Conservation (phyloP, 805 yeast species). For the Sungouiella blattae region DNA sequence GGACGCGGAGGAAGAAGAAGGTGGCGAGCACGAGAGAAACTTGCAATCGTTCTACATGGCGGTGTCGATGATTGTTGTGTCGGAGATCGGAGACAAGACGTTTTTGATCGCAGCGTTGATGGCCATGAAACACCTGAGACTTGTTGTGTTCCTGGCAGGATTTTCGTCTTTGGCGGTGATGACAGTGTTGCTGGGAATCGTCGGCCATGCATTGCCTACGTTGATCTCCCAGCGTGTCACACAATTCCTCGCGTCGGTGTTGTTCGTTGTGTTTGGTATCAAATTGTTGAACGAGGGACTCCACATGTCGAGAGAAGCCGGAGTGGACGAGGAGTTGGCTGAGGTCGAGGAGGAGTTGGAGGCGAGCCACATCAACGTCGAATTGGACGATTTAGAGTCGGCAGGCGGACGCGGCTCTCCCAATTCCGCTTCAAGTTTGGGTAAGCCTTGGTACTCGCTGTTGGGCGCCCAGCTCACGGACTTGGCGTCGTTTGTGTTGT, state of each 20-base stretch:
- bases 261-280: slow-evolving; percentile 81
- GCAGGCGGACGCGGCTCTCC: slow-evolving; percentile 34
- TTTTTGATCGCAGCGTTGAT: slow-evolving; percentile 93
- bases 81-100: slow-evolving; percentile 97
- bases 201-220: slow-evolving; percentile 88
- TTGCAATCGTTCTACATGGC: slow-evolving; percentile 67
- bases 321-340: slow-evolving; percentile 92
- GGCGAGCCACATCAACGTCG: slow-evolving; percentile 50
- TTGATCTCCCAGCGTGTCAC: slow-evolving; percentile 78
- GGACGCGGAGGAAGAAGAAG: neutral
- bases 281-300: slow-evolving; percentile 77
- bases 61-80: slow-evolving; percentile 85
- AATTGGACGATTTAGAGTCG: slow-evolving; percentile 53
- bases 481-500: slow-evolving; percentile 60
- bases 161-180: slow-evolving; percentile 80
- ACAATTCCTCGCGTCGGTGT: slow-evolving; percentile 72
- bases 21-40: slow-evolving; percentile 4
- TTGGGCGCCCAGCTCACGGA: slow-evolving; percentile 44
- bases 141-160: slow-evolving; percentile 85
- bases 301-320: slow-evolving; percentile 73
- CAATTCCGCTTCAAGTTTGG: neutral
- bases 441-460: slow-evolving; percentile 27
- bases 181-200: slow-evolving; percentile 87
- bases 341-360: slow-evolving; percentile 95
- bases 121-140: slow-evolving; percentile 91